Base-by-base conservation (phyloP, 371 early-diverging fungal genomes). In the Saksenaea vasiformis region DNA sequence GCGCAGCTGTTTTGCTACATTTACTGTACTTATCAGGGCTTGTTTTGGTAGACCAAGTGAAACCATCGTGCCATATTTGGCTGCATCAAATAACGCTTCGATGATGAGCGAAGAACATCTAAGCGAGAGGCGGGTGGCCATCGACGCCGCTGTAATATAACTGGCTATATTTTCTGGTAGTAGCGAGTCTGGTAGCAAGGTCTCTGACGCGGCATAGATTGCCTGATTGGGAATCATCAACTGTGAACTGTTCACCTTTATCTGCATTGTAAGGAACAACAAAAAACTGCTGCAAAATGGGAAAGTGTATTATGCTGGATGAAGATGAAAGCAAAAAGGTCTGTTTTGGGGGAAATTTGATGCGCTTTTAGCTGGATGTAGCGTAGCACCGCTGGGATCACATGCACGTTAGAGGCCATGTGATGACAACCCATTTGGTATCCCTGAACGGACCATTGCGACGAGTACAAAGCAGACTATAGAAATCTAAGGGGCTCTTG, bases 61-160 rank as follows among this genome's bases (percentile, higher is more conserved):
- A 41, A 86, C 70, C 15, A 77, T 78, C 2, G 88, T 87, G 43
- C 87, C 80, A 56, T 84, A 83, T 65, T 87, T 87, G 17, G 82
- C 79, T 39, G 85, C 78, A 62, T 88, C 88, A 36, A 88, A 76
- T 5, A 88, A 65, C 14, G 82, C 84, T 71, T 88, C 77, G 41
- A 72, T 60, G 24, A 81, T 59, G 3, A 80, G 62, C 5, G 80
- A 70, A 1, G 76, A 74, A 36, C 79, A 80, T 58, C 78, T 58
- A 24, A 82, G 61, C 2, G 78, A 79, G 11, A 83, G 59, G 24
- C 80, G 71, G 43, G 82, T 67, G 14, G 84, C 79, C 24, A 78
- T 55, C 7, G 83, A 71, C 10, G 76, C 74, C 0, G 74, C 69
- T 19, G 80, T 76, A 19, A 79, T 72, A 47, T 73, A 61, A 56